phyloP scores from a whole-genome alignment of 2,329 filamentous ascomycete species.

The Beauveria australis region DNA sequence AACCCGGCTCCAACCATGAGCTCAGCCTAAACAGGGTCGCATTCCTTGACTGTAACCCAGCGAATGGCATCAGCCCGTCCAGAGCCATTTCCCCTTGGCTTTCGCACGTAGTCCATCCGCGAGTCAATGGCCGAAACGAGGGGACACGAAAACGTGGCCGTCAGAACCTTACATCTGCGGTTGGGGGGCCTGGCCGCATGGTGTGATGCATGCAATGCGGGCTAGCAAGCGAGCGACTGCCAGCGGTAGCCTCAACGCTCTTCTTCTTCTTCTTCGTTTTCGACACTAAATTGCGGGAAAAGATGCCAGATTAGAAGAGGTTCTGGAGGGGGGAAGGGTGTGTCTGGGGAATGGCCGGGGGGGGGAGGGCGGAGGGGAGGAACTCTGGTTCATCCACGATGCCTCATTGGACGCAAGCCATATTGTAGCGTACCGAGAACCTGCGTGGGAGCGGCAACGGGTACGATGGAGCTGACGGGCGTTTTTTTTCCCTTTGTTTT shows the following conservation, averaged over 20 bases:
- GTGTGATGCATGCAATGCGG: not conserved
- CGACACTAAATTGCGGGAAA: slow-evolving; percentile 8
- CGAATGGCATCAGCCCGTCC: not conserved
- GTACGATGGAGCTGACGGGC: slow-evolving; percentile 2
- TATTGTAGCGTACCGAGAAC: not conserved
- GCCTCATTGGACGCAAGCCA: not conserved
- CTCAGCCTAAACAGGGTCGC: not conserved
- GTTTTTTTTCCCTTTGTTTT: not conserved
- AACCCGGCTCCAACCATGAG: not conserved
- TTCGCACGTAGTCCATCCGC: not conserved
- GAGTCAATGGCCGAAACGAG: not conserved
- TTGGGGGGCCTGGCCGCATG: not conserved
- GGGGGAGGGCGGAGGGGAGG: not conserved
- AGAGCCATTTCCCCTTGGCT: not conserved
- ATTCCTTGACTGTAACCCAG: not conserved
- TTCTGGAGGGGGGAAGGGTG: not conserved
- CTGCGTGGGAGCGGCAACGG: not conserved
- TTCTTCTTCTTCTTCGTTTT: not conserved
- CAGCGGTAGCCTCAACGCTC: not conserved
- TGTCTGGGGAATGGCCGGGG: not conserved
- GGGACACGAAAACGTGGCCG: not conserved
- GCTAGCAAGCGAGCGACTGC: not conserved
- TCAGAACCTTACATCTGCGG: not conserved
- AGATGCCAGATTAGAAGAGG: slow-evolving; percentile 4
- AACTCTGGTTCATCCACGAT: not conserved